Percentiles rank a stretch among this genome's conserved stretches.
These are phyloP conservation scores for Leptodermis oblonga DNA, from an alignment of 257 asterid genomes.

Conservation along the genomic window DNA sequence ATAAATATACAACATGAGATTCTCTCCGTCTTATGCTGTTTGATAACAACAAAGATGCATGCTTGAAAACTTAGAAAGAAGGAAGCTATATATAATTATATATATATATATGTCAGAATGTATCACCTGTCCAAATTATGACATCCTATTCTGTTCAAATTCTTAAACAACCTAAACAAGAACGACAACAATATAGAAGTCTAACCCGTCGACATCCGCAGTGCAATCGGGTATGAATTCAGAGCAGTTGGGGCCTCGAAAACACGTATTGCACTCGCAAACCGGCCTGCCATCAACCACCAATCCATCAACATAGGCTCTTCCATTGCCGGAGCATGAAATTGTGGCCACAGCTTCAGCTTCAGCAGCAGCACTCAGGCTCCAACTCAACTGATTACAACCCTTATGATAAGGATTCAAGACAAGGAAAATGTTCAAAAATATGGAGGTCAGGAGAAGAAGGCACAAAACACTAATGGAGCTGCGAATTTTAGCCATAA, in stretches of 20 bases:
- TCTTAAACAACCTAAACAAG: background rate
- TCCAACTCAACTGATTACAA: constrained; percentile 44
- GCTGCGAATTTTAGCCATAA: constrained; percentile 19
- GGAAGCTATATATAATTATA: no score
- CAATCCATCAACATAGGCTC: constrained; percentile 49
- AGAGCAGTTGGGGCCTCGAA: constrained; percentile 54
- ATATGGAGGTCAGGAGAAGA: constrained; percentile 28
- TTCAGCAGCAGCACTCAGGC: constrained; percentile 48
- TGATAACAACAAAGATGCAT: no score
- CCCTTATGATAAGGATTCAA: background rate
- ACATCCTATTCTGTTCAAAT: no score
- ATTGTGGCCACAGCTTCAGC: constrained; percentile 53
- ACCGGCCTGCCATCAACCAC: constrained; percentile 28
- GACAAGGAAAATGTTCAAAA: constrained; percentile 30
- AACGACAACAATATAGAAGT: background rate
- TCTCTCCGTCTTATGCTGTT: no score
- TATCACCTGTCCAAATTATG: no score
- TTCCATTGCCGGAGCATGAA: constrained; percentile 62
- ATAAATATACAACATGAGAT: no score
- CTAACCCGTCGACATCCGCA: constrained; percentile 50
- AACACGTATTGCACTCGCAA: constrained; percentile 71
- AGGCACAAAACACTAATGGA: constrained; percentile 20
- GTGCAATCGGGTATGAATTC: constrained; percentile 30
- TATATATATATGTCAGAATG: no score
- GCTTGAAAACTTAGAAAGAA: no score